Base-by-base conservation (phyloP, 2,329 filamentous ascomycete species). In the Fusarium nisikadoi region DNA sequence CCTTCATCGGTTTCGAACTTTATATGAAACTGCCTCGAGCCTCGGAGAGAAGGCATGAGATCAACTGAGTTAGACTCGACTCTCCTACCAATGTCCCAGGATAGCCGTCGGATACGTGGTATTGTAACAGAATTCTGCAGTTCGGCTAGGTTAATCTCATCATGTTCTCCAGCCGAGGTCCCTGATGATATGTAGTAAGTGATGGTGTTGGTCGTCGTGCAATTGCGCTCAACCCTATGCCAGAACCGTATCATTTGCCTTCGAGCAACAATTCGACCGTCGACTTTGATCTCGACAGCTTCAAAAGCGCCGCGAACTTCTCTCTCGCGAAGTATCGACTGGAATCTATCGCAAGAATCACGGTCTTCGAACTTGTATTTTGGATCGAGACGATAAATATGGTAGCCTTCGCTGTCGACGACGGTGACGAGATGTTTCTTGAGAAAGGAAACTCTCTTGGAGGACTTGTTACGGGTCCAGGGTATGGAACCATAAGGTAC, bases 311-410 rank as follows among this genome's bases (percentile, higher is more conserved):
- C 52, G 17, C n/a, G 39, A 8, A 62, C n/a, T 12, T 56, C n/a
- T 39, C 59, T 62, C 20, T 62, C 59, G 12, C 59, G n/a, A 10
- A 62, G 59, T 3, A 52, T 62, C 1, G 59, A 62, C 7, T 62
- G 59, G 17, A 62, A 62, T 6, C 33, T 62, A 6, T 57, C 59
- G 9, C 59, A 62, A 1, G 59, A 35, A 6, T 57, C 59, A 13
- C n/a, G 52, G 29, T 62, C 59, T 14, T 49, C 41, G 9, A 62
- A 62, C 8, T 62, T 57, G 36, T 62, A 62, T 6, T 62, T 62
- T 11, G 59, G 59, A 42, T 62, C 52, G 13, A 62, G 43, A 9
- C 52, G 52, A 7, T 62, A 62, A 17, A 62, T 54, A 49, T 62
- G 59, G 27, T 62, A 62, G 8, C 60, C 60, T 25, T 63, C 60